Base-by-base conservation (phyloP, 805 yeast genomes). In the Scheffersomyces lignosus region DNA sequence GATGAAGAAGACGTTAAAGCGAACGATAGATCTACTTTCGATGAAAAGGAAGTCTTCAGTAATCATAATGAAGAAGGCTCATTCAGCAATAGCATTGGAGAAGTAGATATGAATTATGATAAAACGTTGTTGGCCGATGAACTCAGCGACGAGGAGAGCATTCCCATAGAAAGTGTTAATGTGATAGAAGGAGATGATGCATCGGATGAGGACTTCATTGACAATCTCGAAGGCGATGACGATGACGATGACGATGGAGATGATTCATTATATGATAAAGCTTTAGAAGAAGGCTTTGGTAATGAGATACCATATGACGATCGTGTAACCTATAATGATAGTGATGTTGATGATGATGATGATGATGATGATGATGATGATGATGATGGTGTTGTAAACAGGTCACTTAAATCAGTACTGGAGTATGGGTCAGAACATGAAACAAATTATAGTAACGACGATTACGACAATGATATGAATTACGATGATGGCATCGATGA, bases 171-270 rank as follows among this genome's bases (percentile, higher is more conserved):
- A n/a, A 12, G 15, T 7, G 27, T 13, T n/a, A 26, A 30, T 9
- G 33, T 9, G n/a, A 13, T n/a, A 15, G 29, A 18, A 22, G 13
- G 15, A 18, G 31, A 31, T 13, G n/a, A 22, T 13, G 34, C 17
- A 12, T 6, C 10, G 7, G 34, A 28, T 17, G 5, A n/a, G 15
- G 41, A 34, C 14, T 38, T 30, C 29, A 41, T 44, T 18, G 33
- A 34, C 14, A 36, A 45, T 24, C 48, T 36, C 13, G 46, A 29
- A 8, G 46, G 36, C 10, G 48, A 42, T 20, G 56, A 50, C 15
- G 52, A 29, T 9, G 59, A 50, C 28, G 44, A 34, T 10, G 38
- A 37, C n/a, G 38, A 34, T 13, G 40, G 37, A 14, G 49, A 36
- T 12, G 33, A 47, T 20, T 42, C 40, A 3, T 45, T 42, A 25